Evolutionary conservation across 2,329 filamentous ascomycete species (phyloP).

Genomic region (Colletotrichum melonis): DNA sequence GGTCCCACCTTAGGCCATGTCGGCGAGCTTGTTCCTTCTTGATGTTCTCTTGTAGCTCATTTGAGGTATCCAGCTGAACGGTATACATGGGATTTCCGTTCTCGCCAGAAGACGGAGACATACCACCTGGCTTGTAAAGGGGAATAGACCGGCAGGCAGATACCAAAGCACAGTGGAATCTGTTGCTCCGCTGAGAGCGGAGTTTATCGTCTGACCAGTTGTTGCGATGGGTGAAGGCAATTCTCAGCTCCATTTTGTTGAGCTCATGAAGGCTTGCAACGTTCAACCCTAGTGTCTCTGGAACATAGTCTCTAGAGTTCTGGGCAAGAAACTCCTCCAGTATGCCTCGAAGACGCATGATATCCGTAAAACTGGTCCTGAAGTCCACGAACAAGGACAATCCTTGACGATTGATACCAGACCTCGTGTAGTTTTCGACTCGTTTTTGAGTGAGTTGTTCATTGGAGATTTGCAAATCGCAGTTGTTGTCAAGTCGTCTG

Average conservation of each 20-base stretch:
- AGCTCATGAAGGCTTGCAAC: slow-evolving; percentile 62
- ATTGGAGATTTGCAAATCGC: slow-evolving; percentile 57
- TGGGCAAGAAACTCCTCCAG: slow-evolving; percentile 74
- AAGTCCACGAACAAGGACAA: slow-evolving; percentile 77
- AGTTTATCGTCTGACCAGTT: slow-evolving; percentile 81
- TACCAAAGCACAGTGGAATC: slow-evolving; percentile 80
- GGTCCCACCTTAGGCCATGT: slow-evolving; percentile 31
- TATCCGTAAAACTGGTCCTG: slow-evolving; percentile 76
- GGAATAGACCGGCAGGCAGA: slow-evolving; percentile 74
- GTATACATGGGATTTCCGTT: slow-evolving; percentile 37
- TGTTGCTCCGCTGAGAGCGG: slow-evolving; percentile 76
- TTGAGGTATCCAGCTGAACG: slow-evolving; percentile 14
- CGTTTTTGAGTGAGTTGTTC: slow-evolving; percentile 77
- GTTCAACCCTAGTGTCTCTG: slow-evolving; percentile 73
- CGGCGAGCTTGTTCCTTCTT: slow-evolving; percentile 34
- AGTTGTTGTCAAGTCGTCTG: slow-evolving; percentile 44
- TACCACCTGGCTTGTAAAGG: slow-evolving; percentile 59
- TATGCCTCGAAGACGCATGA: slow-evolving; percentile 69
- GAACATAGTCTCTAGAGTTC: slow-evolving; percentile 71
- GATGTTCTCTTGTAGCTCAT: slow-evolving; percentile 26
- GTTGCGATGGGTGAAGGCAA: slow-evolving; percentile 78
- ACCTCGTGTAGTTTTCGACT: slow-evolving; percentile 77
- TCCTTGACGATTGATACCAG: slow-evolving; percentile 70
- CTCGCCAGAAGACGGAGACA: slow-evolving; percentile 26
- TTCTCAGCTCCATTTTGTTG: slow-evolving; percentile 43